Evolutionary conservation across 768 basidiomycete genomes (phyloP), one percentile per base, ranked within the genome.

Genomic region (Naganishia randhawae): DNA sequence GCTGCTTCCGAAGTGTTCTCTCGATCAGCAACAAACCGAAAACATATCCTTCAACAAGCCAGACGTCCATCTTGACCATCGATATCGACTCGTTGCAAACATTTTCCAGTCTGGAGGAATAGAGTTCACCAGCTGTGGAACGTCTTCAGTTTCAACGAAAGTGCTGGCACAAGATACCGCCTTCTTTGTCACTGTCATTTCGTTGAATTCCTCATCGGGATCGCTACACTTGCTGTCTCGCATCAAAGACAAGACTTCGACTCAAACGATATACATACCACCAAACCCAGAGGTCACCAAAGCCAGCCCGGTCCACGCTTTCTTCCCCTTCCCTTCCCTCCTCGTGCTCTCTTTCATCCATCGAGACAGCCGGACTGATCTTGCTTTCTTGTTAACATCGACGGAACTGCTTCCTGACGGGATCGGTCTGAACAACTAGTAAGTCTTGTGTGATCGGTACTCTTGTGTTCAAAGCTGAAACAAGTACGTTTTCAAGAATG

Each of bases 351-450:
- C 19, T 32, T 55, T 7, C 19, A 8, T 3, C 11, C 9, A 11
- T 41, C 57, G 17, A 61, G 3, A 61, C 57, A 61, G 57, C 57
- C 29, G 57, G 57, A 37, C 57, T 61, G 57, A 61, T 61, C 45
- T 41, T 41, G 22, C 29, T 39, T 61, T 41, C 13, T 42, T 61
- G 39, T 10, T 25, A 48, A 48, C 45, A 22, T 29, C 17, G 4
- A 42, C 57, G 6, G 17, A 27, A 27, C 17, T 17, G 17, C 16
- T 41, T 29, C 14, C 54, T 9, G 4, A 25, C 7, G 19, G 22
- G 57, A 25, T 41, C 57, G 10, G 16, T 42, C 13, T n/a, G 39
- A 42, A 61, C 33, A 55, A 39, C 57, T 39, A 41, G 57, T 61
- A 41, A 41, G 57, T 61, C n/a, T 42, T 22, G 29, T 29, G 10